phyloP scores from a whole-genome alignment of 129 eudicot genomes.

The Pseudognaphalium luteoalbum region DNA sequence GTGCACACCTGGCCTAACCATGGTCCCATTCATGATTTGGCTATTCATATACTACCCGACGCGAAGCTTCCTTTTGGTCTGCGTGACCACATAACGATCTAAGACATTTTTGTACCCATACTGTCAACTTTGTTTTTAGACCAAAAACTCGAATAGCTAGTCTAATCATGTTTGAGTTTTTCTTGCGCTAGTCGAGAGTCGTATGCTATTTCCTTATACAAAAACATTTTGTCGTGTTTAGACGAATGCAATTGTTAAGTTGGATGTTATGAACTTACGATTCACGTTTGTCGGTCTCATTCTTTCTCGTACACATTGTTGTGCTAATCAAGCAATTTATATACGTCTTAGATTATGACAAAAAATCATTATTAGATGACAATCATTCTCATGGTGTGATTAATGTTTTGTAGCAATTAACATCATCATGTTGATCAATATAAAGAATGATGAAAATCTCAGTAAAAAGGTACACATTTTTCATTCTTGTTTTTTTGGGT shows the following conservation, averaged over 20 bases:
- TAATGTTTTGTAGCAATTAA: not conserved
- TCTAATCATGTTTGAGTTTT: not conserved
- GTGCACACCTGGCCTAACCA: constrained; percentile 25
- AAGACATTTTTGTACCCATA: constrained; percentile 24
- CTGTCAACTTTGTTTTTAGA: not conserved
- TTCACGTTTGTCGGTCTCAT: not conserved
- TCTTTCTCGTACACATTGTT: not conserved
- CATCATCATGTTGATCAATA: too few species aligned
- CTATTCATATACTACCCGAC: constrained; percentile 6
- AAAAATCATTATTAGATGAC: not conserved
- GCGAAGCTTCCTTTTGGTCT: constrained; percentile 32
- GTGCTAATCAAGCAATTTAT: not conserved
- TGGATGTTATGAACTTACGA: not conserved
- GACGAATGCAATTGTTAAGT: not conserved
- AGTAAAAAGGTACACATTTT: too few species aligned
- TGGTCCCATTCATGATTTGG: constrained; percentile 22
- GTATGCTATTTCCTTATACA: not conserved
- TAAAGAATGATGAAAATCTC: too few species aligned
- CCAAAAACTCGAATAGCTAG: not conserved
- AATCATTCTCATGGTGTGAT: not conserved
- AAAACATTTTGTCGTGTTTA: not conserved
- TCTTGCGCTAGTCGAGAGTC: not conserved
- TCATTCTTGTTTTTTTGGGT: too few species aligned
- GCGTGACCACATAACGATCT: constrained; percentile 5
- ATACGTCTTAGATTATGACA: not conserved